Percentiles rank a stretch among this genome's conserved stretches.
phyloP scores from a whole-genome alignment of 257 asterid species.

The Penstemon newberryi region DNA sequence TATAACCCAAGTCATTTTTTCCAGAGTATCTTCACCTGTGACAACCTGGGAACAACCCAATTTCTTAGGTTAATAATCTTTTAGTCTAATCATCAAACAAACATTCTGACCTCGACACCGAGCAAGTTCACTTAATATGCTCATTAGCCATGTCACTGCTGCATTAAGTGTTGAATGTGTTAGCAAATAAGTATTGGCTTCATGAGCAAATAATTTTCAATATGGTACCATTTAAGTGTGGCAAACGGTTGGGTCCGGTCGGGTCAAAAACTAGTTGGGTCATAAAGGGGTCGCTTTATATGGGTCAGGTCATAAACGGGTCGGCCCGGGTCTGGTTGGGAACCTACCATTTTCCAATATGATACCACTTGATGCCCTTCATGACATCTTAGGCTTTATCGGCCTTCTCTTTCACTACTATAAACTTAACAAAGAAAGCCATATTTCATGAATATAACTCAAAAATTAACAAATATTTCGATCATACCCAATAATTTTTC shows the following conservation, averaged over 20 bases:
- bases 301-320: too few species aligned
- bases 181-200: neutral
- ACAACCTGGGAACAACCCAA: neutral
- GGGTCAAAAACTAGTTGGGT: too few species aligned
- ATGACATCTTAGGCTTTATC: neutral
- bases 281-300: too few species aligned
- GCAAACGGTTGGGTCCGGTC: too few species aligned
- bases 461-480: constrained; percentile 13
- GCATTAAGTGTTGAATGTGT: neutral
- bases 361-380: neutral
- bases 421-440: constrained; percentile 17
- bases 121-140: neutral
- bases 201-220: neutral
- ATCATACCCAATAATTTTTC: constrained; percentile 4
- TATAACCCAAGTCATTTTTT: neutral
- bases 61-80: neutral
- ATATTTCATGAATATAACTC: neutral
- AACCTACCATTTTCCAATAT: too few species aligned
- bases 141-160: neutral
- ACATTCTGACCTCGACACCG: constrained; percentile 6
- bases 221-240: too few species aligned
- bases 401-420: constrained; percentile 14
- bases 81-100: neutral
- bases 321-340: too few species aligned
- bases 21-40: neutral